These are phyloP conservation scores for Backusella luteola DNA, from an alignment of 192 early-diverging fungal species.

Conservation along the genomic window DNA sequence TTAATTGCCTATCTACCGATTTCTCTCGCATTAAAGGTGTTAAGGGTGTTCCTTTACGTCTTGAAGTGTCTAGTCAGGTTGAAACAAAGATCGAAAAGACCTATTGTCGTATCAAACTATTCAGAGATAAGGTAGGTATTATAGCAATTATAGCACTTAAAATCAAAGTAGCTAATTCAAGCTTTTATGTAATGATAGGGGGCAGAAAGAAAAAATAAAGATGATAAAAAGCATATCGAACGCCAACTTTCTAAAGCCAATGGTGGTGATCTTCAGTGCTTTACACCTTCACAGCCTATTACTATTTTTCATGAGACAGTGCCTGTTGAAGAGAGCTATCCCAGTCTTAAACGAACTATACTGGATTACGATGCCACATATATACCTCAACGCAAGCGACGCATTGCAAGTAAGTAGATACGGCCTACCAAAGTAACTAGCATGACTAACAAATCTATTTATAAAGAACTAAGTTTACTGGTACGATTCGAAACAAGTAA, in stretches of 20 bases:
- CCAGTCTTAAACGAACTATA: not conserved
- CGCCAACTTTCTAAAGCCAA: slow-evolving; percentile 65
- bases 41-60: slow-evolving; percentile 71
- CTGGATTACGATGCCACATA: slow-evolving; percentile 66
- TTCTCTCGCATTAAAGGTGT: slow-evolving; percentile 82
- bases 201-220: slow-evolving; percentile 77
- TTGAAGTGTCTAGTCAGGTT: slow-evolving; percentile 41
- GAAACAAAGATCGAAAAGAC: slow-evolving; percentile 48
- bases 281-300: slow-evolving; percentile 23
- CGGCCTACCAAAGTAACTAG: not conserved
- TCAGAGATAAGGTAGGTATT: slow-evolving; percentile 63
- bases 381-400: slow-evolving; percentile 46
- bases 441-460: not conserved
- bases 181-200: slow-evolving; percentile 38
- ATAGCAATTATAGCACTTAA: not conserved
- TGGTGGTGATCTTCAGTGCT: slow-evolving; percentile 49
- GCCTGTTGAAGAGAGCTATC: not conserved
- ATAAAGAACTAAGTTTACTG: slow-evolving; percentile 51
- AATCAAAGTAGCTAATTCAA: not conserved
- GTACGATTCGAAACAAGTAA: slow-evolving; percentile 52
- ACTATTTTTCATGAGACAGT: slow-evolving; percentile 34
- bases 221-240: slow-evolving; percentile 71
- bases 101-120: slow-evolving; percentile 66
- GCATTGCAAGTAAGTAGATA: slow-evolving; percentile 34
- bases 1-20: slow-evolving; percentile 77